These are phyloP conservation scores for Fusarium chuoi DNA, from an alignment of 2,329 filamentous ascomycete species.

Conservation along the genomic window DNA sequence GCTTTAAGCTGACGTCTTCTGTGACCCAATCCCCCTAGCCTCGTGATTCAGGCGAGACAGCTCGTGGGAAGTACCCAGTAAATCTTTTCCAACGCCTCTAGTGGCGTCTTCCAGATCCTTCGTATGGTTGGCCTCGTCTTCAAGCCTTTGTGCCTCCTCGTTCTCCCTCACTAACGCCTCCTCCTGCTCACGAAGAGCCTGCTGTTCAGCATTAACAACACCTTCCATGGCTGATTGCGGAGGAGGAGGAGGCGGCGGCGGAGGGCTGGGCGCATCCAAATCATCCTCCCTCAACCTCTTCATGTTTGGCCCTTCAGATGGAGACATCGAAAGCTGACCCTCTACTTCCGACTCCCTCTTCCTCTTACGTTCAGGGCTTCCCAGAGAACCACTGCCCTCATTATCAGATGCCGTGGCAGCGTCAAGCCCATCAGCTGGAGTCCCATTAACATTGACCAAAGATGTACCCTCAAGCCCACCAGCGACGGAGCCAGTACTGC, in stretches of 20 bases:
- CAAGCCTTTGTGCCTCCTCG: constrained; percentile 64
- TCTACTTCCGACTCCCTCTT: constrained; percentile 62
- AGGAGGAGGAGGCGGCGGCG: constrained; percentile 62
- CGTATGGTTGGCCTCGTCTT: constrained; percentile 56
- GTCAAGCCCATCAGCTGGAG: constrained; percentile 47
- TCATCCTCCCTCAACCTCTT: constrained; percentile 64
- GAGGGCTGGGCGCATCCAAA: constrained; percentile 50
- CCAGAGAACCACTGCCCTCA: constrained; percentile 57
- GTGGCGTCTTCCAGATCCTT: constrained; percentile 42
- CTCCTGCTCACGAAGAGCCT: constrained; percentile 60
- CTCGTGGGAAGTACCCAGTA: constrained; percentile 19
- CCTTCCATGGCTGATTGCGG: constrained; percentile 53
- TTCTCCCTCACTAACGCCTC: constrained; percentile 63
- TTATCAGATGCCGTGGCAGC: constrained; percentile 55
- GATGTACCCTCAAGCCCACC: constrained; percentile 39
- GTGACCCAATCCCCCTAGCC: constrained; percentile 12
- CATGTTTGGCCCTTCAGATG: constrained; percentile 65
- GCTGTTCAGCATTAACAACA: constrained; percentile 55
- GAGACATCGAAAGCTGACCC: constrained; percentile 58
- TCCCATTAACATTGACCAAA: constrained; percentile 13
- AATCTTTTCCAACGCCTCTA: constrained; percentile 38
- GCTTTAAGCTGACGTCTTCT: constrained; percentile 21
- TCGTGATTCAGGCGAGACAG: constrained; percentile 17
- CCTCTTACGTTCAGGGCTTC: constrained; percentile 68
- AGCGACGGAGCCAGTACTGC: constrained; percentile 7